Conservation (phyloP, 805 yeast genomes). For the Komagataella populi region DNA sequence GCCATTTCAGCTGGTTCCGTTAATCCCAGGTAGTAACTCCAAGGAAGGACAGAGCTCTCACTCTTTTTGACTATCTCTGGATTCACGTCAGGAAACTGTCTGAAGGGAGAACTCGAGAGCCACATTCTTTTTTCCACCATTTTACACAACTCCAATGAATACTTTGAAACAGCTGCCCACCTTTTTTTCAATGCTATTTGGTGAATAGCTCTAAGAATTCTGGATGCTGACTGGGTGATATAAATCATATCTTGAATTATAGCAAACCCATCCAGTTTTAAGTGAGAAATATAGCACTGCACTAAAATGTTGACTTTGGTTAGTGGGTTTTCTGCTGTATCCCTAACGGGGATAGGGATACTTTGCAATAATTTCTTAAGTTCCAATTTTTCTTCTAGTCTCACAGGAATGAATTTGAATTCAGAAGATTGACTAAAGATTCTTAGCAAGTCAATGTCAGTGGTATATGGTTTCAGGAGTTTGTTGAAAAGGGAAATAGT, state of each 20-base stretch:
- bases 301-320: conserved; percentile 71
- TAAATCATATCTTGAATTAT: conserved; percentile 87
- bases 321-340: conserved; percentile 49
- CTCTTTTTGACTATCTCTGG: conserved; percentile 54
- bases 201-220: conserved; percentile 73
- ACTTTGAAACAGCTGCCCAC: conserved; percentile 56
- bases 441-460: conserved; percentile 63
- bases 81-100: conserved; percentile 73
- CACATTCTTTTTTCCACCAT: conserved; percentile 76
- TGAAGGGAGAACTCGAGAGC: conserved; percentile 72
- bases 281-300: conserved; percentile 76
- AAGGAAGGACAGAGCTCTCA: conserved; percentile 74
- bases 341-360: conserved; percentile 82
- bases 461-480: conserved; percentile 47
- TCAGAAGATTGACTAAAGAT: conserved; percentile 77
- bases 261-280: conserved; percentile 77
- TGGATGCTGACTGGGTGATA: conserved; percentile 84
- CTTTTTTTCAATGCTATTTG: conserved; percentile 59
- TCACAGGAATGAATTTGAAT: conserved; percentile 68
- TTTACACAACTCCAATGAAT: conserved; percentile 53
- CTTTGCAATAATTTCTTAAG: conserved; percentile 50
- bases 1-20: conserved; percentile 64
- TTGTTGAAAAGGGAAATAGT: conserved; percentile 59
- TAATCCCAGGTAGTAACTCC: conserved; percentile 62
- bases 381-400: conserved; percentile 78